Evolutionary conservation across 176 grass and related monocot species (phyloP).

Genomic region (Aegilops longissima): DNA sequence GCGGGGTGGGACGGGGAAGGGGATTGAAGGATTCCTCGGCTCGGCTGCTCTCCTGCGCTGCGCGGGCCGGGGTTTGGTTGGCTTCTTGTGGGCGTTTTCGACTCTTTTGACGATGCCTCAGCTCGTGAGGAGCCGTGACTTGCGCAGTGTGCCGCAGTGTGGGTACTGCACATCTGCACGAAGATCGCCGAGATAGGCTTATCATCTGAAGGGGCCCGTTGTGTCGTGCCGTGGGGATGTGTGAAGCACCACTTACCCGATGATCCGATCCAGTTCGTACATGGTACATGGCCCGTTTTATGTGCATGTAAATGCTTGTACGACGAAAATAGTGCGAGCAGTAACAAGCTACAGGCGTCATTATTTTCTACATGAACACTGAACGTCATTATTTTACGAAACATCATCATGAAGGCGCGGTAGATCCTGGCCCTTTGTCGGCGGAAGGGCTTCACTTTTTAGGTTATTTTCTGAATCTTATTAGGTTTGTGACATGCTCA

Average conservation of each 20-base stretch:
- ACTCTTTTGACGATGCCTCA: not conserved
- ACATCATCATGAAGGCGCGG: too few species aligned
- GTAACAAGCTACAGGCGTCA: not conserved
- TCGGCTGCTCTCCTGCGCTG: too few species aligned
- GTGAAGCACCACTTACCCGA: not conserved
- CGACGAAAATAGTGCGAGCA: too few species aligned
- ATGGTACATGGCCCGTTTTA: not conserved
- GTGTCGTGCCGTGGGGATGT: not conserved
- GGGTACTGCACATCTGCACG: not conserved
- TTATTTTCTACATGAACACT: too few species aligned
- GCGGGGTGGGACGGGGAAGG: not conserved
- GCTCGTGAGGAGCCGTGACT: constrained; percentile 6
- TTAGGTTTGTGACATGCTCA: too few species aligned
- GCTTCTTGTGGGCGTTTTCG: constrained; percentile 2
- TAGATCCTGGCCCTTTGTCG: too few species aligned
- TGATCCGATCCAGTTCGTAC: too few species aligned
- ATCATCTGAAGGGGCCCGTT: not conserved
- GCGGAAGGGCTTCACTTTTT: too few species aligned
- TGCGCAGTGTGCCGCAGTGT: not conserved
- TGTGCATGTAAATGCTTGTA: not conserved
- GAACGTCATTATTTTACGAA: too few species aligned
- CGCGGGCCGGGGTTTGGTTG: not conserved
- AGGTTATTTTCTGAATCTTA: too few species aligned
- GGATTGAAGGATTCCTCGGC: not conserved
- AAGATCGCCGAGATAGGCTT: not conserved